Conservation (phyloP, 352 stramenopile species). For the Pythium sukuiense region DNA sequence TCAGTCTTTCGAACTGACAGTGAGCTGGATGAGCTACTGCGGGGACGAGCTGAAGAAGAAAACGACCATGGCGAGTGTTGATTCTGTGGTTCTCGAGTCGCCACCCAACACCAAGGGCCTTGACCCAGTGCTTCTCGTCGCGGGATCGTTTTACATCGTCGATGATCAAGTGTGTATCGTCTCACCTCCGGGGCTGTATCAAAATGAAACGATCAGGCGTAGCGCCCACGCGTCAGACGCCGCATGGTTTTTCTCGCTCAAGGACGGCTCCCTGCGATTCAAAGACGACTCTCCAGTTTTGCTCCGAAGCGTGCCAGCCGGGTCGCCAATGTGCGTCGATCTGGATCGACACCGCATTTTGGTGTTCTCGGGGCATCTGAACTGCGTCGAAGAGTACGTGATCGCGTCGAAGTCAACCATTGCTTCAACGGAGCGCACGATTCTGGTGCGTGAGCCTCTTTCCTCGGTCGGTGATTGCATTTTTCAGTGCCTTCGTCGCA, state of each 20-base stretch:
- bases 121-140: conserved; percentile 74
- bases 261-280: conserved; percentile 35
- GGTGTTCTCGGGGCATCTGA: conserved; percentile 69
- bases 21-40: conserved; percentile 47
- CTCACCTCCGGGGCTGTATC: conserved; percentile 62
- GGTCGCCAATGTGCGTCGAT: conserved; percentile 68
- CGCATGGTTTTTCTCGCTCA: conserved; percentile 73
- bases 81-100: conserved; percentile 17
- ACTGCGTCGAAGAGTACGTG: conserved; percentile 63
- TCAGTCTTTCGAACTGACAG: conserved; percentile 40
- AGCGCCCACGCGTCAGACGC: conserved; percentile 50
- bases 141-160: conserved; percentile 70
- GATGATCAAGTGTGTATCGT: conserved; percentile 60
- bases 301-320: conserved; percentile 59
- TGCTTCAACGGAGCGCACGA: neutral
- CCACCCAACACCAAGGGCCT: conserved; percentile 36
- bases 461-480: conserved; percentile 32
- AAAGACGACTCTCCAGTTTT: conserved; percentile 37
- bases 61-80: conserved; percentile 42
- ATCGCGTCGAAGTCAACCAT: conserved; percentile 2
- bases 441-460: conserved; percentile 9
- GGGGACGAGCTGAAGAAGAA: conserved; percentile 43
- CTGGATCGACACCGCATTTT: conserved; percentile 44
- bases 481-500: conserved; percentile 33
- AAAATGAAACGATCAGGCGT: conserved; percentile 45